phyloP scores from a whole-genome alignment of 2,329 filamentous ascomycete species.

The Pseudopyrenochaeta lycopersici region DNA sequence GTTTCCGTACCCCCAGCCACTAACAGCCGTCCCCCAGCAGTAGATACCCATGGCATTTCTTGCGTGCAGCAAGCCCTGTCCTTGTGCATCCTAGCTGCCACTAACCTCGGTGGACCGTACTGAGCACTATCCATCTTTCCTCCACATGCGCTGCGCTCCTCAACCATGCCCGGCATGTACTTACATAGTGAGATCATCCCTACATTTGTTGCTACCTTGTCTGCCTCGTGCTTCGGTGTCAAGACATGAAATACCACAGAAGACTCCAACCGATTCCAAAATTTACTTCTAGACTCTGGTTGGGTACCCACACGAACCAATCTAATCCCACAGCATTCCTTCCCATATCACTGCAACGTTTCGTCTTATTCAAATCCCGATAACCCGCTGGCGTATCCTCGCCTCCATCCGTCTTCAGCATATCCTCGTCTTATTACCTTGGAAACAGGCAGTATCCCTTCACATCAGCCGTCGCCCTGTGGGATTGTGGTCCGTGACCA shows the following conservation, averaged over 20 bases:
- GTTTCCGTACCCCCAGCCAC: constrained; percentile 35
- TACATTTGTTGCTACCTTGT: constrained; percentile 37
- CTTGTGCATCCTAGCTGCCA: constrained; percentile 35
- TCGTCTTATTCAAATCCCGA: constrained; percentile 25
- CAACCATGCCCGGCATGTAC: constrained; percentile 39
- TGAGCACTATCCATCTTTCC: constrained; percentile 46
- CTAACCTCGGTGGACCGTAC: constrained; percentile 39
- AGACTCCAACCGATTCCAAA: constrained; percentile 19
- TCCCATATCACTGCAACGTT: constrained; percentile 8
- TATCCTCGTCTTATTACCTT: constrained; percentile 39
- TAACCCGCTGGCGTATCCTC: constrained; percentile 24
- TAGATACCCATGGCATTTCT: constrained; percentile 28
- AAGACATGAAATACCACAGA: constrained; percentile 37
- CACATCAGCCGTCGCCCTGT: constrained; percentile 30
- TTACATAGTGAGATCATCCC: constrained; percentile 46
- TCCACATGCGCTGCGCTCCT: constrained; percentile 48
- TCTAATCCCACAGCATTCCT: constrained; percentile 1
- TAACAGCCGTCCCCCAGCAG: constrained; percentile 30
- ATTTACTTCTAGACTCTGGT: constrained; percentile 8
- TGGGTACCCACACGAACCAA: constrained; percentile 4
- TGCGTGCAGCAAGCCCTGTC: constrained; percentile 37
- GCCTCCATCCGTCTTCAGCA: constrained; percentile 19
- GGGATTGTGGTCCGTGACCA: constrained; percentile 34
- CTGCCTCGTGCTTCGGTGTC: constrained; percentile 22
- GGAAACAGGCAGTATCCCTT: constrained; percentile 30